phyloP scores from a whole-genome alignment of 208 protist genomes.

The Acanthamoeba castellanii region DNA sequence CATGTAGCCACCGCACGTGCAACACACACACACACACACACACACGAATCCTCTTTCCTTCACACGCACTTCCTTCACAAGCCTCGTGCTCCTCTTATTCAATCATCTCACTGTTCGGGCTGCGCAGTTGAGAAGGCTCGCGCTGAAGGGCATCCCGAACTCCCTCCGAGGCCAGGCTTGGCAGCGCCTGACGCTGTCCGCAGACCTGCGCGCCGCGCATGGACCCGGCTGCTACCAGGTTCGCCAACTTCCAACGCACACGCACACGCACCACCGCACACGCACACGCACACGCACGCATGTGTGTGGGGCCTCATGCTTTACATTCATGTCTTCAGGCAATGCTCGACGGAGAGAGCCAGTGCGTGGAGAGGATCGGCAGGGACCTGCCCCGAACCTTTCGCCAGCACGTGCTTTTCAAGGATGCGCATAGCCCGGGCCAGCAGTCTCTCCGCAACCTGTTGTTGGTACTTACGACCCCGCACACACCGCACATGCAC shows the following conservation, averaged over 20 bases:
- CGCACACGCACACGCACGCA: neutral
- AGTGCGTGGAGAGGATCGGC: neutral
- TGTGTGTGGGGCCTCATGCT: neutral
- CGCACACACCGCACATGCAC: neutral
- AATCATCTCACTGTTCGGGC: too few relatives aligned
- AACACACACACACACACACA: too few relatives aligned
- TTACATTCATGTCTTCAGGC: neutral
- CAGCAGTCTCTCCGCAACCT: neutral
- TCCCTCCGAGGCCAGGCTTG: neutral
- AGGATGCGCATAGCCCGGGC: neutral
- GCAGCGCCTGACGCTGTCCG: neutral
- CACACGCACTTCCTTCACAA: neutral
- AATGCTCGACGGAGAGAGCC: neutral
- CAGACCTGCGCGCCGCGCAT: neutral
- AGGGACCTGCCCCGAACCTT: neutral
- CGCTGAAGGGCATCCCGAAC: constrained; percentile 8
- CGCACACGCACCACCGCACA: neutral
- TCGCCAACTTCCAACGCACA: neutral
- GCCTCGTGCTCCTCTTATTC: neutral
- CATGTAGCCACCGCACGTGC: too few relatives aligned
- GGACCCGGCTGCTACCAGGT: neutral
- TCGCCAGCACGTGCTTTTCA: neutral
- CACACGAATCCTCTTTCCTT: neutral
- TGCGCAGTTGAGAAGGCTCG: neutral
- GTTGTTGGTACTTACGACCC: neutral